Base-by-base conservation (phyloP, 1,139 yeast species). In the Diutina sp. region DNA sequence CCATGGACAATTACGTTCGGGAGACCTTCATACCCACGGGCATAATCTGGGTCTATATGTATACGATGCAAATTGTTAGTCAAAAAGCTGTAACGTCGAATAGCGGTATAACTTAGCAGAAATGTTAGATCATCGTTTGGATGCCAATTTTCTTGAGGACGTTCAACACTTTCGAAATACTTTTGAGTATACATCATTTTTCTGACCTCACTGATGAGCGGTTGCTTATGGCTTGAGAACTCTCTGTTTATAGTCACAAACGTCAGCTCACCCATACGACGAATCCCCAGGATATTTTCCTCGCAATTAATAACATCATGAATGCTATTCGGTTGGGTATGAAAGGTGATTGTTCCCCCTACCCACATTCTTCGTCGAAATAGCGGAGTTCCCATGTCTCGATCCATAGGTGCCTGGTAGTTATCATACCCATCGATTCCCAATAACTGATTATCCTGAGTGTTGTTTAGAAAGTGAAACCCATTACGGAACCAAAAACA, bases 341-440 rank as follows among this genome's bases (percentile, higher is more conserved):
- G 69, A 35, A 89, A 69, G 30, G 74, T 30, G 6, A 50, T 50
- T 4, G 44, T 67, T 1, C 97, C 97, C 47, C 84, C 83, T 0
- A 80, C 84, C 97, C 97, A 91, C 83, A 91, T 79, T 45, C 97
- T 72, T 59, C 95, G 72, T 30, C 70, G 70, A 65, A 73, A 89
- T 6, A 69, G 64, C 53, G 65, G 72, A 3, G 63, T 57, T 6
- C 64, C 63, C 21, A 58, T 60, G 6, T 59, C 58, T 2, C 51
- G 55, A 50, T 60, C 63, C 1, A 58, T 51, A 0, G 97, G 97
- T 0, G 93, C 84, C 66, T 88, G 96, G 63, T 85, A 82, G 58
- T 84, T 76, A 62, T 88, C 96, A 68, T 89, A 91, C 0, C 97
- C 97, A 67, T 91, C 98, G 1, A 64, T 55, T 0, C 87, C 84